phyloP scores from a whole-genome alignment of 441 rosid species.

The Brassica balearica region DNA sequence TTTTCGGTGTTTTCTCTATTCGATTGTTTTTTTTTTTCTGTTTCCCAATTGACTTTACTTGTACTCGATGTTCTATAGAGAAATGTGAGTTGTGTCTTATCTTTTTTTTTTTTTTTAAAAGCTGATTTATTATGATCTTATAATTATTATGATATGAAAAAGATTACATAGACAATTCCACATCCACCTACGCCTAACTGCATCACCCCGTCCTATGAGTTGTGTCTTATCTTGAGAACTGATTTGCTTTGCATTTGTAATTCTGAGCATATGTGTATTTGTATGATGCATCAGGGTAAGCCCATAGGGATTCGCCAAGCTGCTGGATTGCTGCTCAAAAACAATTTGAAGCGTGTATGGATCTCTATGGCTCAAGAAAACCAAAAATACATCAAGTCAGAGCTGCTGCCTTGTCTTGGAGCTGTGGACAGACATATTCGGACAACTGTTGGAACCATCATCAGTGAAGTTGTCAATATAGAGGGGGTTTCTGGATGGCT shows the following conservation, averaged over 20 bases:
- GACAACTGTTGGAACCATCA: conserved; percentile 89
- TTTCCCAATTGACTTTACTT: no score
- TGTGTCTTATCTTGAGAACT: not conserved
- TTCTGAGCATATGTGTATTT: not conserved
- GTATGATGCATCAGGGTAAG: conserved; percentile 66
- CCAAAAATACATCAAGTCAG: conserved; percentile 85
- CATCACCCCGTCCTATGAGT: no score
- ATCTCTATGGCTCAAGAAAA: conserved; percentile 62
- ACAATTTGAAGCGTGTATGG: conserved; percentile 81
- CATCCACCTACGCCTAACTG: no score
- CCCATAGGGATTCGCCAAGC: conserved; percentile 95
- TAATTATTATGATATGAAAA: no score
- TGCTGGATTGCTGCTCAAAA: conserved; percentile 94
- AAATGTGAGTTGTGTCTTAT: no score
- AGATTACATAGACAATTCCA: no score
- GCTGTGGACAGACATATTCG: conserved; percentile 89
- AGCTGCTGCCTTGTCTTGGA: conserved; percentile 90
- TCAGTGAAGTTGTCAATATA: conserved; percentile 80
- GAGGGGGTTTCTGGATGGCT: conserved; percentile 90
- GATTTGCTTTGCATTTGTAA: not conserved
- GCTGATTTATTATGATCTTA: no score
- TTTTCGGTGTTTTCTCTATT: not conserved
- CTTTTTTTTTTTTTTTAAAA: no score
- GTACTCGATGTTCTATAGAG: no score
- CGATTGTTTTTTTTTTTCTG: not conserved